Conservation (phyloP, 805 yeast genomes). For the Lipomyces sp. region DNA sequence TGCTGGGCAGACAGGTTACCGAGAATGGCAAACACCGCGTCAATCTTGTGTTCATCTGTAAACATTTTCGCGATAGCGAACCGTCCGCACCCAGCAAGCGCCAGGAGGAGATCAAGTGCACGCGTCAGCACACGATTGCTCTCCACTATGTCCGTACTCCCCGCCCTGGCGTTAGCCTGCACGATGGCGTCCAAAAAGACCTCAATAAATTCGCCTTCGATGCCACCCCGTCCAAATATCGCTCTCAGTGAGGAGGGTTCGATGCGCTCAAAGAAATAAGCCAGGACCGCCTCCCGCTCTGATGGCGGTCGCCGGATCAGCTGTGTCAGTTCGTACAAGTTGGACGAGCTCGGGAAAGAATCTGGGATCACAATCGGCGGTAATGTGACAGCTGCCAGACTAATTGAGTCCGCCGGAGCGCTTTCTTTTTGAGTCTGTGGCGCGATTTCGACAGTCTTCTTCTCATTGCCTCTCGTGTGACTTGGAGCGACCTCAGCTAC, state of each 20-base stretch:
- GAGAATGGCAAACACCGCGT: constrained; percentile 4
- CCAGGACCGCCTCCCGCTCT: constrained; percentile 11
- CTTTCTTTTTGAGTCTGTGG: no score
- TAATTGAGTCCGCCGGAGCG: no score
- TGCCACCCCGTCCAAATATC: constrained; percentile 22
- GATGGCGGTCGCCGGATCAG: constrained; percentile 18
- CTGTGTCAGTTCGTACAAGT: constrained; percentile 18
- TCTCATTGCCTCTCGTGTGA: no score
- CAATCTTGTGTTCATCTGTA: not conserved
- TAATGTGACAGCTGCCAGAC: no score
- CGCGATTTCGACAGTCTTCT: not conserved
- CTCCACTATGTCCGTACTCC: not conserved
- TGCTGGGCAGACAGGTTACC: not conserved
- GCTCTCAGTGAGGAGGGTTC: constrained; percentile 1
- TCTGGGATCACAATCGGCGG: constrained; percentile 4
- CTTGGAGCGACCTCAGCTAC: no score
- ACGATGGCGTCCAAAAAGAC: constrained; percentile 11
- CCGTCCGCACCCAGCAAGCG: constrained; percentile 9
- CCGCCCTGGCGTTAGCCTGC: constrained; percentile 1
- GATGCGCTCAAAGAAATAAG: constrained; percentile 7
- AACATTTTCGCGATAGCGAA: constrained; percentile 20
- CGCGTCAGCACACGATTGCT: not conserved
- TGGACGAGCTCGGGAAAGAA: constrained; percentile 4
- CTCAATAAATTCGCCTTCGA: constrained; percentile 20
- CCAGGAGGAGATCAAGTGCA: not conserved